These are phyloP conservation scores for Lactarius sp. DNA, from an alignment of 768 basidiomycete genomes.

Conservation along the genomic window DNA sequence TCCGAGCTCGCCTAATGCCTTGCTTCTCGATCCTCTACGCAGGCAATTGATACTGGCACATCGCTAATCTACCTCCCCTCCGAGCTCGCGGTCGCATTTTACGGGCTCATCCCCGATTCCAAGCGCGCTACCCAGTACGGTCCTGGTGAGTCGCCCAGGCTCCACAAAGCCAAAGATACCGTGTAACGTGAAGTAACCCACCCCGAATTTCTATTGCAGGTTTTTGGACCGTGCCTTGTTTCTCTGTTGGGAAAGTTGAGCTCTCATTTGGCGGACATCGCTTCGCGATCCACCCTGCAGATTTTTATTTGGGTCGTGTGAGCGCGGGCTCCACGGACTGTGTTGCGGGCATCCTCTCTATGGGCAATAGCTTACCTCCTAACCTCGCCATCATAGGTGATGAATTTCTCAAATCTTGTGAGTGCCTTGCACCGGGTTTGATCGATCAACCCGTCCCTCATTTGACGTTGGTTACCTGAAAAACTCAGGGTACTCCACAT, in stretches of 20 bases:
- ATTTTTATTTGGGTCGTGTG: constrained; percentile 53
- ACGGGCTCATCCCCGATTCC: constrained; percentile 49
- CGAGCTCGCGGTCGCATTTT: constrained; percentile 41
- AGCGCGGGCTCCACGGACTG: constrained; percentile 42
- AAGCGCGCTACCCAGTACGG: constrained; percentile 40
- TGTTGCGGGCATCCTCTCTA: constrained; percentile 49
- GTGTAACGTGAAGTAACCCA: too few relatives aligned
- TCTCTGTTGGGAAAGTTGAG: constrained; percentile 32
- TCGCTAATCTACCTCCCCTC: constrained; percentile 57
- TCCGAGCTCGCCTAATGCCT: not conserved
- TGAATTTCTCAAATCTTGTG: constrained; percentile 64
- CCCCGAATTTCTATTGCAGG: constrained; percentile 29
- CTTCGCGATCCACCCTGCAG: constrained; percentile 41
- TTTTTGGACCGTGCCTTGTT: constrained; percentile 56
- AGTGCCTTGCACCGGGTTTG: constrained; percentile 27
- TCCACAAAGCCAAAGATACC: not conserved
- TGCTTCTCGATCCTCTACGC: not conserved
- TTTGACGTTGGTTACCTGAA: not conserved
- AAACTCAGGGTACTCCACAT: constrained; percentile 53
- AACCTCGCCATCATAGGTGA: constrained; percentile 59
- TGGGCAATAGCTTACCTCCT: constrained; percentile 43
- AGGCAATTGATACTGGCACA: constrained; percentile 69
- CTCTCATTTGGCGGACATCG: constrained; percentile 42
- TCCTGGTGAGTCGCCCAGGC: constrained; percentile 34
- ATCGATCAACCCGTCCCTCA: not conserved